Conservation (phyloP, 768 basidiomycete species). For the Auricularia sp. region DNA sequence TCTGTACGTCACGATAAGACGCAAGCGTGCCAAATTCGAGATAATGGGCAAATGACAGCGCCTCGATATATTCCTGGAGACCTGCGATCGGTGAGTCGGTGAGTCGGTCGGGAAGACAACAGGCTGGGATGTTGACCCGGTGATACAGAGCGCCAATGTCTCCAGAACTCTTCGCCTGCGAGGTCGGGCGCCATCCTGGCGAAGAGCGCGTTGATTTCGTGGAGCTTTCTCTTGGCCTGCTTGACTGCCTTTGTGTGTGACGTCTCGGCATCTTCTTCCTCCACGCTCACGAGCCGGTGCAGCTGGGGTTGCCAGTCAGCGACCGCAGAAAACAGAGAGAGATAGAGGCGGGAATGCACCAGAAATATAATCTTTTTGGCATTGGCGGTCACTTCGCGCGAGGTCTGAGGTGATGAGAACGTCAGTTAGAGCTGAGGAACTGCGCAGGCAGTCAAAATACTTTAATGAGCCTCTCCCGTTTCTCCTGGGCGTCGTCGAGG, state of each 20-base stretch:
- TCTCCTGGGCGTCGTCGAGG: slow-evolving; percentile 77
- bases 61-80: slow-evolving; percentile 94
- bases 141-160: slow-evolving; percentile 61
- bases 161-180: slow-evolving; percentile 62
- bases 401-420: neutral
- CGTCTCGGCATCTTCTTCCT: neutral
- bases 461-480: slow-evolving; percentile 87
- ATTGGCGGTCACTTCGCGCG: slow-evolving; percentile 72
- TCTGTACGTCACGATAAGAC: slow-evolving; percentile 56
- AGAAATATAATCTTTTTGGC: slow-evolving; percentile 94
- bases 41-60: slow-evolving; percentile 79
- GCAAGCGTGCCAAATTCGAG: slow-evolving; percentile 61
- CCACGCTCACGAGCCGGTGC: slow-evolving; percentile 14
- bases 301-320: slow-evolving; percentile 40
- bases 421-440: no score
- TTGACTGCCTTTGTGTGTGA: neutral
- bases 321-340: neutral
- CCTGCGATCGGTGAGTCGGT: slow-evolving; percentile 24
- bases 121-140: slow-evolving; percentile 19
- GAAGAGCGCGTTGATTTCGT: slow-evolving; percentile 57
- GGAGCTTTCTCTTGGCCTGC: slow-evolving; percentile 35
- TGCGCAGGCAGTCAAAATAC: slow-evolving; percentile 20
- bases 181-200: slow-evolving; percentile 52
- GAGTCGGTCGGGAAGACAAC: neutral
- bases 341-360: slow-evolving; percentile 41